phyloP scores from a whole-genome alignment of 2,329 filamentous ascomycete genomes.

The Thelonectria blattea region DNA sequence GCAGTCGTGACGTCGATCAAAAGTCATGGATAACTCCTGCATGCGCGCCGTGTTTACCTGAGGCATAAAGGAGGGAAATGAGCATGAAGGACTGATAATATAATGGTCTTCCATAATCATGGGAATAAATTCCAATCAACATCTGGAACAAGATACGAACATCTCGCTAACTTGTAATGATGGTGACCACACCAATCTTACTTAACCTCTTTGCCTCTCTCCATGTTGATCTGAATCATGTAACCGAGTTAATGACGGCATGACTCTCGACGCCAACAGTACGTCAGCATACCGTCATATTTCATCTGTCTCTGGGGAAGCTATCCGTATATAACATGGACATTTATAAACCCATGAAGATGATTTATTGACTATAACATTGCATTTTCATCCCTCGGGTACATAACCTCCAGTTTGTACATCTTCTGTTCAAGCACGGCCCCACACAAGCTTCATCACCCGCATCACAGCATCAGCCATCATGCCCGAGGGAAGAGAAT shows the following conservation, averaged over 20 bases:
- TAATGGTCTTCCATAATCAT: not conserved
- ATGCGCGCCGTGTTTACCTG: not conserved
- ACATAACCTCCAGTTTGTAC: too few species aligned
- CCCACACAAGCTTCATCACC: not conserved
- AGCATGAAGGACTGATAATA: not conserved
- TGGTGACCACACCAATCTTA: not conserved
- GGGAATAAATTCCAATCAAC: not conserved
- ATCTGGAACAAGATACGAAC: not conserved
- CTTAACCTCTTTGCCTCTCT: too few species aligned
- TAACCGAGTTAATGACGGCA: constrained; percentile 39
- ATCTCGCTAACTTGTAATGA: not conserved
- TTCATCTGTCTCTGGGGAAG: not conserved
- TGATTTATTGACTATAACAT: too few species aligned
- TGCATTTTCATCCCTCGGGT: too few species aligned
- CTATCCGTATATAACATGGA: constrained; percentile 11
- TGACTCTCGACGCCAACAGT: constrained; percentile 20
- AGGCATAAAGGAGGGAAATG: constrained; percentile 15
- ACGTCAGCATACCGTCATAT: constrained; percentile 36
- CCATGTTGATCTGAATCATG: constrained; percentile 35
- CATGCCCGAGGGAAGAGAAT: constrained; percentile 80
- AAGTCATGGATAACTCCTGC: not conserved
- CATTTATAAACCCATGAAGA: not conserved
- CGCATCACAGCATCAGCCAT: constrained; percentile 36
- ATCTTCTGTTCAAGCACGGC: too few species aligned
- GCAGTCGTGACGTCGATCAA: too few species aligned